Evolutionary conservation across 2,329 filamentous ascomycete species (phyloP), one percentile per base, ranked within the genome.

Genomic region (Botrytis sinoallii): DNA sequence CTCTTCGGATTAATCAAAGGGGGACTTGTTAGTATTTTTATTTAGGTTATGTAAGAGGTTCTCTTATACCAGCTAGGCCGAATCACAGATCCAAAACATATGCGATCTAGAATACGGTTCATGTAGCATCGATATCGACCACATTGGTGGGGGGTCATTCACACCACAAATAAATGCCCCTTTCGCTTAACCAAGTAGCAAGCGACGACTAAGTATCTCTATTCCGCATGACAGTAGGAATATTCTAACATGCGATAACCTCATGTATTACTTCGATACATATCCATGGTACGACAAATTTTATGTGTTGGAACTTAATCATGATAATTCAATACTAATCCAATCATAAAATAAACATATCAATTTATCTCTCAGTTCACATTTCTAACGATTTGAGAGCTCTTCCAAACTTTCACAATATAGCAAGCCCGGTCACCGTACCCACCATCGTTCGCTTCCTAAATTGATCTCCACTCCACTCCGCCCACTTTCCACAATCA

Each of bases 251-350:
- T 61, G 22, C 35, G 59, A 61, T 61, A 7, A n/a, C 4, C 2
- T 40, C 20, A 16, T 9, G 22, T 22, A n/a, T n/a, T 14, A 40
- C 5, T 3, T 16, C 5, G 12, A 29, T 0, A n/a, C 48, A 16
- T 18, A 7, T n/a, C 3, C 14, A 18, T 29, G 14, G 3, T 29
- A 55, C 52, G 14, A 18, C 8, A 4, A n/a, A 16, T n/a, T 6
- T 1, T 16, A 16, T 5, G 12, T 18, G 14, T n/a, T 3, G 4
- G 12, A 55, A 0, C 3, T 16, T n/a, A 18, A 1, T 2, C 16
- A 16, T 7, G 18, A 55, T 14, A 6, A n/a, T 29, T 3, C 6
- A 55, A 16, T 18, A 55, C 3, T 3, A 29, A 55, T 18, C 5
- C 16, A 8, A 29, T 55, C 14, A 29, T 1, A 2, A 29, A 55